A percentile compares a stretch with the other conserved stretches of the same genome.
Evolutionary conservation across 306 rosid genomes (phyloP).

Genomic region (Sophora flavescens): DNA sequence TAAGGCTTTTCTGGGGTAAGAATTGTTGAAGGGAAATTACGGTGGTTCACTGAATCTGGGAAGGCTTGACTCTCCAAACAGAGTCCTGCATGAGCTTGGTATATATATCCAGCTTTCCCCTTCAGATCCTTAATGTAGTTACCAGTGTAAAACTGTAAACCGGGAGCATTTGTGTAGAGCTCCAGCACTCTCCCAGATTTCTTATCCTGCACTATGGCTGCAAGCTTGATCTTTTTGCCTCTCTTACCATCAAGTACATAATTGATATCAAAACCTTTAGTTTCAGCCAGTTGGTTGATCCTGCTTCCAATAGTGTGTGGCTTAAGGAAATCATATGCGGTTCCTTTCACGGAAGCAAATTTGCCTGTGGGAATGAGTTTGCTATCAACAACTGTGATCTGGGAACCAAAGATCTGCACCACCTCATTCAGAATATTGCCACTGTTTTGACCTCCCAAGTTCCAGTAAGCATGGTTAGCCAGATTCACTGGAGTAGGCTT

Average conservation of each 20-base stretch:
- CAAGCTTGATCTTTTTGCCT: conserved; percentile 45
- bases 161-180: conserved; percentile 66
- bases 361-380: conserved; percentile 82
- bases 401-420: conserved; percentile 72
- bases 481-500: conserved; percentile 88
- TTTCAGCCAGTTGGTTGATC: conserved; percentile 54
- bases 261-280: conserved; percentile 78
- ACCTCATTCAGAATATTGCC: conserved; percentile 73
- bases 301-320: conserved; percentile 70
- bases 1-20: conserved; percentile 66
- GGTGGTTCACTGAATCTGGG: conserved; percentile 79
- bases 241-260: conserved; percentile 65
- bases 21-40: conserved; percentile 80
- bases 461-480: conserved; percentile 87
- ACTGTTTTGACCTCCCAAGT: conserved; percentile 78
- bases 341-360: conserved; percentile 53
- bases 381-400: conserved; percentile 65
- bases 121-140: conserved; percentile 55
- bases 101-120: conserved; percentile 67
- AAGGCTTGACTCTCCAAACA: conserved; percentile 82
- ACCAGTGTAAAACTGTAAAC: conserved; percentile 66
- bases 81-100: conserved; percentile 59
- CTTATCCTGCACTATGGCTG: conserved; percentile 56
- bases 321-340: conserved; percentile 70
- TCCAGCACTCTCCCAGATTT: conserved; percentile 65